phyloP scores from a whole-genome alignment of 208 protist genomes.

The Leishmania gerbilli region DNA sequence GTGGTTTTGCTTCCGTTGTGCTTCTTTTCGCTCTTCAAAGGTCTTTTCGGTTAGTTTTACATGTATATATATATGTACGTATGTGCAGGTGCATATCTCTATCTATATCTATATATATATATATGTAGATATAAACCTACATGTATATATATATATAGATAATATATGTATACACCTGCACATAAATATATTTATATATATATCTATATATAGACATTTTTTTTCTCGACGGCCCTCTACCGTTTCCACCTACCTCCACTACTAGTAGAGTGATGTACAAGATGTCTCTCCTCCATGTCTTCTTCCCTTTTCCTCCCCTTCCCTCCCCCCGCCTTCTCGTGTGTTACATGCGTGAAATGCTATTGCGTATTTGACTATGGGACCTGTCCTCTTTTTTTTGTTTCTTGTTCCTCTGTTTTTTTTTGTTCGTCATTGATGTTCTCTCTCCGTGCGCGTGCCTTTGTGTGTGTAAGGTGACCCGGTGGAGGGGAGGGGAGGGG shows the following conservation, averaged over 20 bases:
- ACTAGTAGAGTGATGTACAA: conserved; percentile 7
- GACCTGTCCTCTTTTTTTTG: conserved; percentile 1
- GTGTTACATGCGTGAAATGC: neutral
- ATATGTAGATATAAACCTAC: neutral
- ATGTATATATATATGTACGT: neutral
- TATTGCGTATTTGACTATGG: conserved; percentile 5
- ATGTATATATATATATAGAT: neutral
- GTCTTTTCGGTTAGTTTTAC: conserved; percentile 6
- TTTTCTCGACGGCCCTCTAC: conserved; percentile 2
- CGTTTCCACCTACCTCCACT: conserved; percentile 3
- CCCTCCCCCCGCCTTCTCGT: neutral
- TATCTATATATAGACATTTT: neutral
- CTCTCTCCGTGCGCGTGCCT: too few species aligned
- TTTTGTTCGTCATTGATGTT: neutral
- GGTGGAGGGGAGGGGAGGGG: too few species aligned
- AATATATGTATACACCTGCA: neutral
- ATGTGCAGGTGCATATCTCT: neutral
- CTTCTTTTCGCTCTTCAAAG: conserved; percentile 1
- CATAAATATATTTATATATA: neutral
- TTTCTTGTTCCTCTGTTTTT: neutral
- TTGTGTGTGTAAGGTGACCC: neutral
- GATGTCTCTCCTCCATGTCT: neutral
- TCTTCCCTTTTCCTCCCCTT: neutral
- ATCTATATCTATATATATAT: neutral
- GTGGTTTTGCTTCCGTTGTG: neutral